Evolutionary conservation across 495 filamentous ascomycete species (phyloP), one percentile per base, ranked within the genome.

Genomic region (Tuber aestivum): DNA sequence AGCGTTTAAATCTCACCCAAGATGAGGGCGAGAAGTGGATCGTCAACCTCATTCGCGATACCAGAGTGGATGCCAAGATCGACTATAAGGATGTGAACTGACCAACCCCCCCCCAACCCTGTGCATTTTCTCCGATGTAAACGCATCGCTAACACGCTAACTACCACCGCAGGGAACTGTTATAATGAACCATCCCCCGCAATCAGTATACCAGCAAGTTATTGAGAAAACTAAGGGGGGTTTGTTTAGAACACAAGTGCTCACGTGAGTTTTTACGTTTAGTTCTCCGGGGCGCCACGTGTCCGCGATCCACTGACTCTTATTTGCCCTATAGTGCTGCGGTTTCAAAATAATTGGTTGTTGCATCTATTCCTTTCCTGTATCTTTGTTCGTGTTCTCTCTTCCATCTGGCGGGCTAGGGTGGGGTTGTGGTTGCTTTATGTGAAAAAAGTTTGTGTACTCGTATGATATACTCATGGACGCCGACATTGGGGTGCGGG

Each of bases 1-100:
- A 91, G 76, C 90, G 94, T 77, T 88, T 99, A 72, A 95, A 95
- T 76, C 87, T 99, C 76, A 92, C 90, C 82, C 89, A 93, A 81
- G 94, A 97, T 81, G 95, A 97, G 80, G 95, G 96, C 79, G 95
- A 99, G 90, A 98, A 97, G 87, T 98, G 96, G 96, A 99, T 99
- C 79, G 95, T 99, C 76, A 99, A 99, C 86, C 89, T 98, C 69
- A 99, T 99, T 86, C 90, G 95, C 75, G 95, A 99, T 84, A 99
- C 95, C 3, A 89, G 95, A 72, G 93, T 99, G 61, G 95, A 99
- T 82, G 95, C 96, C 77, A 99, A 99, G 89, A 96, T 99, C 79
- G 95, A 99, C 85, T 98, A 97, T 86, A 92, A 98, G 87, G 93
- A 94, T 86, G 78, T 79, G 65, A 68, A 73, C 69, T 70, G 23